phyloP scores from a whole-genome alignment of 768 basidiomycete genomes.

The Paxillus rubicundulus region DNA sequence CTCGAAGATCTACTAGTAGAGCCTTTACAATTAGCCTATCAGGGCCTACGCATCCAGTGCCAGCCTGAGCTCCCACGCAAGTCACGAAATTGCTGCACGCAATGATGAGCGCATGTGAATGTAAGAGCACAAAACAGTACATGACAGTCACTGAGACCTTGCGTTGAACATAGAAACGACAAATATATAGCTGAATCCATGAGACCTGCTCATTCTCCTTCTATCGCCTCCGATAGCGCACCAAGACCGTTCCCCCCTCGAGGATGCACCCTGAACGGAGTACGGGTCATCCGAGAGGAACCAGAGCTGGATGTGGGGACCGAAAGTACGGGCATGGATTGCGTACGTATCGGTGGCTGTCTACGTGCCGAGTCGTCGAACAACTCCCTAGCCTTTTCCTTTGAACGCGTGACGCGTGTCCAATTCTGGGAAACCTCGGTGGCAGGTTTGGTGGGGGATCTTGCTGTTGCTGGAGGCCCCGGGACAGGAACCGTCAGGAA shows the following conservation, averaged over 20 bases:
- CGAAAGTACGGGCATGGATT: conserved; percentile 16
- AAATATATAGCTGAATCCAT: not conserved
- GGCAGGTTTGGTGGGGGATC: not conserved
- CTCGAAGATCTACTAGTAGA: no score
- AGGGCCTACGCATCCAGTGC: no score
- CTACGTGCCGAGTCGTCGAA: conserved; percentile 1
- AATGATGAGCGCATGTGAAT: not conserved
- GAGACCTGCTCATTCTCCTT: conserved; percentile 2
- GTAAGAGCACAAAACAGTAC: not conserved
- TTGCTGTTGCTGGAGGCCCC: not conserved
- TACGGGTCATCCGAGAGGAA: not conserved
- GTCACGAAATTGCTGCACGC: not conserved
- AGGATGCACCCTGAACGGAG: not conserved
- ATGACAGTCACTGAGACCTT: not conserved
- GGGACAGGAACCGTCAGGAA: not conserved
- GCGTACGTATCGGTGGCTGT: conserved; percentile 7
- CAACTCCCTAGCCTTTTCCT: conserved; percentile 1
- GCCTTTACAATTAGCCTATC: no score
- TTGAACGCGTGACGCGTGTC: not conserved
- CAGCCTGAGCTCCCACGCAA: no score
- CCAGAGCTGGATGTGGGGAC: not conserved
- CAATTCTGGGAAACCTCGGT: not conserved
- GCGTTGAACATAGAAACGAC: not conserved
- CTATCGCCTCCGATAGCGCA: not conserved
- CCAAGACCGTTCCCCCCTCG: conserved; percentile 1